Conservation (phyloP, 768 basidiomycete species). For the Wakefieldia striispora region DNA sequence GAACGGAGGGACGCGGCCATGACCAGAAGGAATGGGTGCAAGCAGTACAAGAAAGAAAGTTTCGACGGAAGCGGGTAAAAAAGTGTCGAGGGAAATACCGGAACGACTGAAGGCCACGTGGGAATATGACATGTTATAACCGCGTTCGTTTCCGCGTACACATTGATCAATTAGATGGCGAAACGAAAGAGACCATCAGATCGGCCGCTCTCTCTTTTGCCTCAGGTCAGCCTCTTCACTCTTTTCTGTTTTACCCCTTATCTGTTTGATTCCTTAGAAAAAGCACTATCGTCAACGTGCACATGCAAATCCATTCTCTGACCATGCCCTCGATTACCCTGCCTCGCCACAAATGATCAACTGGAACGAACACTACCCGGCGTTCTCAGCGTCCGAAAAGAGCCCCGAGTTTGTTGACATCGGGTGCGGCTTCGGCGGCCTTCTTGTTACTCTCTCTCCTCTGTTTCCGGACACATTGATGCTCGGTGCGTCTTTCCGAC, state of each 20-base stretch:
- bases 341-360: constrained; percentile 70
- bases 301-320: constrained; percentile 85
- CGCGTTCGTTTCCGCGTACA: too few species aligned
- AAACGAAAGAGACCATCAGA: constrained; percentile 27
- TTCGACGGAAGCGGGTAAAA: not conserved
- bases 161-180: constrained; percentile 16
- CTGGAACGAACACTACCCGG: constrained; percentile 83
- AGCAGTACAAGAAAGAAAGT: not conserved
- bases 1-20: constrained; percentile 47
- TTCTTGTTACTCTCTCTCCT: constrained; percentile 85
- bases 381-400: constrained; percentile 55
- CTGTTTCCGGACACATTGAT: constrained; percentile 90
- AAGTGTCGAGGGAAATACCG: constrained; percentile 25
- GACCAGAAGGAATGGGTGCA: constrained; percentile 17
- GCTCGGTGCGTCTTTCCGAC: constrained; percentile 63
- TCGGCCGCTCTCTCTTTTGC: constrained; percentile 33
- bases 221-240: constrained; percentile 41
- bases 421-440: constrained; percentile 96
- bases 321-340: constrained; percentile 88
- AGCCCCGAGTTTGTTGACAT: constrained; percentile 93
- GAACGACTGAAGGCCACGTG: constrained; percentile 17
- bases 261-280: constrained; percentile 47
- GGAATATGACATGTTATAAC: constrained; percentile 5
- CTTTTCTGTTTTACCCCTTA: not conserved
- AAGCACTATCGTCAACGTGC: constrained; percentile 81